phyloP scores from a whole-genome alignment of 306 rosid species.

The Quercus alba region DNA sequence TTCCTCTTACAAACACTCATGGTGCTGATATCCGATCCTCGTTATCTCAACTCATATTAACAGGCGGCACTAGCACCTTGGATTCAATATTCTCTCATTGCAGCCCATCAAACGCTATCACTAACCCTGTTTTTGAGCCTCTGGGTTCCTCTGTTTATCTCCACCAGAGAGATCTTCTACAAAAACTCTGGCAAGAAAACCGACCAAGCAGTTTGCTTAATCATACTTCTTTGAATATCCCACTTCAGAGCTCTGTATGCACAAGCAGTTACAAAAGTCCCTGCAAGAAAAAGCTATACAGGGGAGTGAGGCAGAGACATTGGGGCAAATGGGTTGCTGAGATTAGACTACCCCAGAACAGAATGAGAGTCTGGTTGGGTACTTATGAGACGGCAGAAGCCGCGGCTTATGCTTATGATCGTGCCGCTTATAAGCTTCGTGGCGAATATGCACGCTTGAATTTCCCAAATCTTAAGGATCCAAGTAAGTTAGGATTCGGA shows the following conservation, averaged over 20 bases:
- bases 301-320: constrained; percentile 98
- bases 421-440: constrained; percentile 93
- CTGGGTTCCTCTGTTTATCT: constrained; percentile 78
- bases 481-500: constrained; percentile 50
- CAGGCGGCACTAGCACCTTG: constrained; percentile 64
- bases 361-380: constrained; percentile 97
- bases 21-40: constrained; percentile 45
- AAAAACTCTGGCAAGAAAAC: constrained; percentile 57
- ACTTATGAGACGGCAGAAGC: constrained; percentile 92
- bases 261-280: constrained; percentile 20
- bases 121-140: constrained; percentile 29
- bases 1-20: constrained; percentile 19
- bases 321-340: constrained; percentile 99
- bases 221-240: constrained; percentile 7
- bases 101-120: constrained; percentile 8
- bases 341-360: constrained; percentile 91
- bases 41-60: constrained; percentile 61
- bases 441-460: constrained; percentile 95
- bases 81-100: constrained; percentile 81
- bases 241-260: constrained; percentile 8
- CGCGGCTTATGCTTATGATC: constrained; percentile 92
- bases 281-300: constrained; percentile 69
- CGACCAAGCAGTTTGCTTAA: constrained; percentile 11
- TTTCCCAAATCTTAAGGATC: constrained; percentile 79
- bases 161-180: constrained; percentile 74